Evolutionary conservation across 2,329 filamentous ascomycete species (phyloP).

Genomic region (Calonectria honghensis): DNA sequence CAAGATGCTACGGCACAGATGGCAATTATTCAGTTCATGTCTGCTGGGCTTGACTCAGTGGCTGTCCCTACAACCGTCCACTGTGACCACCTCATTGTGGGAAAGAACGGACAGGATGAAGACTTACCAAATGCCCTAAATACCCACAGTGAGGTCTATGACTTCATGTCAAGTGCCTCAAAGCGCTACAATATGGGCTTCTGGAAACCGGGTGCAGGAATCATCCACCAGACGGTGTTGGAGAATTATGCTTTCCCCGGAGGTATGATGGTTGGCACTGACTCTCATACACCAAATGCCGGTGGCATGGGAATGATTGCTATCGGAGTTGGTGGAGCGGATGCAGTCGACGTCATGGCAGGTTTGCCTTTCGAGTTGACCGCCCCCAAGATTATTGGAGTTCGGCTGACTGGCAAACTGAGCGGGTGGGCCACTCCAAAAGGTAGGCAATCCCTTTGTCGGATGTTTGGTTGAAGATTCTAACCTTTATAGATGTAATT

Average conservation of each 20-base stretch:
- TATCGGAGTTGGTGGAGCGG: conserved; percentile 97
- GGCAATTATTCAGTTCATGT: conserved; percentile 99
- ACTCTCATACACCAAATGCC: conserved; percentile 97
- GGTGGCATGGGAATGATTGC: conserved; percentile 96
- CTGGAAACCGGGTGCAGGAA: conserved; percentile 98
- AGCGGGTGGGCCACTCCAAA: conserved; percentile 96
- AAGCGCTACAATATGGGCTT: conserved; percentile 99
- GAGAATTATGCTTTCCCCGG: conserved; percentile 99
- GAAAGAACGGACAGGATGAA: conserved; percentile 92
- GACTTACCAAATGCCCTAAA: conserved; percentile 92
- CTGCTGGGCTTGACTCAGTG: conserved; percentile 94
- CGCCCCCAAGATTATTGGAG: conserved; percentile 97
- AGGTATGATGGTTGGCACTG: conserved; percentile 97
- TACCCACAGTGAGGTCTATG: conserved; percentile 99
- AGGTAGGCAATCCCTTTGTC: conserved; percentile 71
- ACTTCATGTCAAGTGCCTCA: conserved; percentile 93
- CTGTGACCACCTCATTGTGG: conserved; percentile 99
- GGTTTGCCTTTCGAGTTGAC: conserved; percentile 98
- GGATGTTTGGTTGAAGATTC: background rate
- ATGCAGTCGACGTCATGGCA: conserved; percentile 99
- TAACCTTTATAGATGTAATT: conserved; percentile 83
- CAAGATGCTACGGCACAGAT: conserved; percentile 99
- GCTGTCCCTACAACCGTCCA: conserved; percentile 97
- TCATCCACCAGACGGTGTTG: conserved; percentile 98
- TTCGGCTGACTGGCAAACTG: conserved; percentile 92